phyloP scores from a whole-genome alignment of 164 flowering plant species.

The Nymphaea thermarum region DNA sequence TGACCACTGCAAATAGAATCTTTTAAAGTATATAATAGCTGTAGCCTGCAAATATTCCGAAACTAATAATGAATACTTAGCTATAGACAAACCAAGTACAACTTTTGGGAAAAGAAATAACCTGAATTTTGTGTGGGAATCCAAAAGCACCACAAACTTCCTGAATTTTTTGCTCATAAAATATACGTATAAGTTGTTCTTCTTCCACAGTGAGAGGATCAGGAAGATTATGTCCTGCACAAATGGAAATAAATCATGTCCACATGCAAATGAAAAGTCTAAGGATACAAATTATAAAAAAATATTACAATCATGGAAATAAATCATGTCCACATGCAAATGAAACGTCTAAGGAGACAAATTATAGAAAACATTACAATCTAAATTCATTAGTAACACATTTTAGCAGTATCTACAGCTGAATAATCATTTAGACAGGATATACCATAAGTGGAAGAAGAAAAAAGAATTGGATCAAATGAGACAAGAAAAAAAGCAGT shows the following conservation, averaged over 20 bases:
- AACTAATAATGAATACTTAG: background rate
- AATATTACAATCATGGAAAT: conserved; percentile 11
- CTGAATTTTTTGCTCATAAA: conserved; percentile 84
- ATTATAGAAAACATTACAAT: background rate
- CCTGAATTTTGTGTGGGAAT: conserved; percentile 97
- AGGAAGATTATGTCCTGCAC: conserved; percentile 45
- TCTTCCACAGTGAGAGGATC: conserved; percentile 79
- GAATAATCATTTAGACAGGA: background rate
- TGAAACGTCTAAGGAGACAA: background rate
- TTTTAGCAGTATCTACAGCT: background rate
- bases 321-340: background rate
- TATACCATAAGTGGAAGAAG: background rate
- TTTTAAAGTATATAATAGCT: conserved; percentile 83
- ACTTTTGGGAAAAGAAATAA: conserved; percentile 7
- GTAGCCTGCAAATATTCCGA: conserved; percentile 56
- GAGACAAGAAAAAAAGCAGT: too few relatives aligned
- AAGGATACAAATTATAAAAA: background rate
- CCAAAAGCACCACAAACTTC: conserved; percentile 90
- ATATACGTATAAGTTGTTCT: conserved; percentile 68
- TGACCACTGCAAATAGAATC: conserved; percentile 94
- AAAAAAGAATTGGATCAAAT: background rate
- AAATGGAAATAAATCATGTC: background rate
- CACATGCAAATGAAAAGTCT: background rate
- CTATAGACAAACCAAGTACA: background rate
- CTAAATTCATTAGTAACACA: background rate